These are phyloP conservation scores for Fremontodendron californicum DNA, from an alignment of 345 rosid genomes.

Conservation along the genomic window DNA sequence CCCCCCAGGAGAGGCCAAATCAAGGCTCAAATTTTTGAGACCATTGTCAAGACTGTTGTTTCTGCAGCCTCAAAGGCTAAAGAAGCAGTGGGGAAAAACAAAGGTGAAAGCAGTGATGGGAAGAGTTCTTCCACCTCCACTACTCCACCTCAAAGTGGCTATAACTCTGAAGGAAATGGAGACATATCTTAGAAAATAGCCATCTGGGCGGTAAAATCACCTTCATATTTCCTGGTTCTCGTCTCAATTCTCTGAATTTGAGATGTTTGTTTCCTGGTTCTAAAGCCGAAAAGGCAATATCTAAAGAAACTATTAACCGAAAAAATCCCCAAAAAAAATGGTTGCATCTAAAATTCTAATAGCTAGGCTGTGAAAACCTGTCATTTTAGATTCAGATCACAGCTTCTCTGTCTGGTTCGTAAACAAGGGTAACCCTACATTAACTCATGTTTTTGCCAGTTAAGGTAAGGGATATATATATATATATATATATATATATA, in stretches of 20 bases:
- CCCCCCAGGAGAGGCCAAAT: constrained; percentile 24
- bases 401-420: constrained; percentile 11
- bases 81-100: background rate
- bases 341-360: background rate
- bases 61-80: background rate
- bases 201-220: background rate
- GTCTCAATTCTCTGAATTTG: background rate
- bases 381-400: constrained; percentile 16
- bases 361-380: constrained; percentile 3
- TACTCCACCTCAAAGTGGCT: constrained; percentile 20
- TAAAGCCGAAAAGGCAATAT: background rate
- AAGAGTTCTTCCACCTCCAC: constrained; percentile 10
- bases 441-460: constrained; percentile 3
- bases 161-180: constrained; percentile 11
- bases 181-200: constrained; percentile 7
- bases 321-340: background rate
- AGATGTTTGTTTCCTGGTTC: background rate
- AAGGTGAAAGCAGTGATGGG: background rate
- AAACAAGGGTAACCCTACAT: constrained; percentile 3
- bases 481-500: no score
- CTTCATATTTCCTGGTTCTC: background rate
- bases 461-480: background rate
- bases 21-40: constrained; percentile 24
- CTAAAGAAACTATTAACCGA: background rate
- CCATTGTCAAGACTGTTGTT: constrained; percentile 7